These are phyloP conservation scores for Pichia sp. DNA, from an alignment of 1,139 yeast species.

Conservation along the genomic window DNA sequence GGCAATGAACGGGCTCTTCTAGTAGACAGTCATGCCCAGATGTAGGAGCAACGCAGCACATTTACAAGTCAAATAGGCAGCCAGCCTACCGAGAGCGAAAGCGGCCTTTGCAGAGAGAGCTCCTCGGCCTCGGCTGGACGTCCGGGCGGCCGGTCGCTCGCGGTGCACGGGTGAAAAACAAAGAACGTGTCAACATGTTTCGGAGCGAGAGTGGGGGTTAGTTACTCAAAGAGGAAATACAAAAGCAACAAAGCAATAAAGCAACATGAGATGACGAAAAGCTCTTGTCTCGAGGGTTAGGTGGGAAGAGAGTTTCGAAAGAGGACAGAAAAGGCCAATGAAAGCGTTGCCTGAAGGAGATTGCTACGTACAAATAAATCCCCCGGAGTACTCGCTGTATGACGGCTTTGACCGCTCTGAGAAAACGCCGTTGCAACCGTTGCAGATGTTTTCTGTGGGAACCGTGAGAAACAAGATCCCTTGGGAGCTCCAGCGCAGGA, in stretches of 20 bases:
- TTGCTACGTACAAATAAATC: not conserved
- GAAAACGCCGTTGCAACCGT: not conserved
- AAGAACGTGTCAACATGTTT: too few species aligned
- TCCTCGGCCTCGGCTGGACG: too few species aligned
- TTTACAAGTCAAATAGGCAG: not conserved
- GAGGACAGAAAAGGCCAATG: not conserved
- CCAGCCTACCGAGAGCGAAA: not conserved
- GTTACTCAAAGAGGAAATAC: too few species aligned
- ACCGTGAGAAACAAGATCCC: slow-evolving; percentile 11
- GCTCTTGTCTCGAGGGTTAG: too few species aligned
- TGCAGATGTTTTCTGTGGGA: not conserved
- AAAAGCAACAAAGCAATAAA: too few species aligned
- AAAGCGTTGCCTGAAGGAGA: not conserved
- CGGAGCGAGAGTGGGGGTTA: too few species aligned
- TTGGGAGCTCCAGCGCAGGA: slow-evolving; percentile 52
- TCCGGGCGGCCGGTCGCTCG: not conserved
- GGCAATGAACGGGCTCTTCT: not conserved
- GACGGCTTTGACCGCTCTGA: not conserved
- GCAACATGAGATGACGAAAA: too few species aligned
- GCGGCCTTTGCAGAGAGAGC: not conserved
- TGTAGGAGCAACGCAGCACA: not conserved
- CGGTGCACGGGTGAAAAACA: not conserved
- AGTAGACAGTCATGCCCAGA: not conserved
- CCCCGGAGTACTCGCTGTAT: not conserved
- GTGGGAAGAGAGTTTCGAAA: not conserved